Evolutionary conservation across 73 alveolate genomes (phyloP).

Genomic region (Uronychia binucleata): DNA sequence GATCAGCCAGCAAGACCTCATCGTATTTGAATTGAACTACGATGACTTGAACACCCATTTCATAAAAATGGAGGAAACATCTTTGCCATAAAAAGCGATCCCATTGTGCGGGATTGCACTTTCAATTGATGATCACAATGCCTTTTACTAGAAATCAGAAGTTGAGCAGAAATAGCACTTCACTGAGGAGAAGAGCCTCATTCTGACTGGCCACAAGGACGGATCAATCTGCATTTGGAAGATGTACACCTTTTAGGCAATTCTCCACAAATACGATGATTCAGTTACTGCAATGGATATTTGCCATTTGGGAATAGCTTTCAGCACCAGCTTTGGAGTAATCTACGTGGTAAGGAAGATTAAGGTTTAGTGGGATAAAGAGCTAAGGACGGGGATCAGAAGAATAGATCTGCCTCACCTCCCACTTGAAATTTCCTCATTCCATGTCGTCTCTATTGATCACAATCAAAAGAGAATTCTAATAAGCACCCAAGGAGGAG

Average conservation of each 20-base stretch:
- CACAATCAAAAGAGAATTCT: conserved; percentile 50
- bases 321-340: conserved; percentile 54
- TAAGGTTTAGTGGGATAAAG: conserved; percentile 31
- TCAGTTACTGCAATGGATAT: not conserved
- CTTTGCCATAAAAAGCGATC: not conserved
- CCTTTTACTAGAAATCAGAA: not conserved
- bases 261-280: not conserved
- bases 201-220: conserved; percentile 38
- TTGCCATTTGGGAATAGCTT: conserved; percentile 26
- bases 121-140: not conserved
- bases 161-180: not conserved
- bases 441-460: conserved; percentile 54
- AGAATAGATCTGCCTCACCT: conserved; percentile 47
- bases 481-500: conserved; percentile 64
- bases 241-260: conserved; percentile 7
- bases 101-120: not conserved
- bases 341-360: conserved; percentile 22
- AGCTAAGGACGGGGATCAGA: conserved; percentile 43
- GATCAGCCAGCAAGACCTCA: conserved; percentile 18
- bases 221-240: conserved; percentile 29
- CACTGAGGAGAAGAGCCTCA: not conserved
- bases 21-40: conserved; percentile 7
- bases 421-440: conserved; percentile 45
- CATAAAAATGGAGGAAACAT: not conserved
- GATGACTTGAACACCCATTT: not conserved